Base-by-base conservation (phyloP, 805 yeast species). In the Nakazawaea wickerhamii region DNA sequence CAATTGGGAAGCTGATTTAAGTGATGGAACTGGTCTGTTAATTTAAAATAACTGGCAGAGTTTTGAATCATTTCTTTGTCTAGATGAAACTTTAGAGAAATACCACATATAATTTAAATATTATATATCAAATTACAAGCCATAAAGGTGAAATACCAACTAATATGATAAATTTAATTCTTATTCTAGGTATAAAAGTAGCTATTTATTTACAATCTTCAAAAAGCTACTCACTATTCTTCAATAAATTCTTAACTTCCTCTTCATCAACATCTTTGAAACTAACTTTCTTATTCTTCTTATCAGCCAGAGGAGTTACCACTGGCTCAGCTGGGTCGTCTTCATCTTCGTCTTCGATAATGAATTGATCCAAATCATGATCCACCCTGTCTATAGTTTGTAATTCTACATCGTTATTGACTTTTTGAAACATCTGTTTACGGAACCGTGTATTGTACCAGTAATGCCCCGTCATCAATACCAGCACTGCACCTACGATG, bases 231-330 rank as follows among this genome's bases (percentile, higher is more conserved):
- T 23, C 38, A 9, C 5, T 14, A 10, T 38, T 21, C 13, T 36
- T 30, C 17, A 41, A 21, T 28, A 41, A 41, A n/a, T 41, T 36
- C 15, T 32, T 18, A 11, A 36, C 22, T 17, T 41, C 45, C 14
- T 36, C 37, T 14, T 25, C 40, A 15, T 41, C 33, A 19, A 36
- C 45, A 15, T 36, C 26, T 25, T 41, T 41, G 38, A 26, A 41
- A 10, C 40, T 30, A 13, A 36, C 37, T 25, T 41, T 41, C 17
- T 36, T 36, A 17, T 41, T 41, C 18, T 17, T 23, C 25, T 31
- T 39, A 28, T 38, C n/a, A n/a, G n/a, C n/a, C n/a, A n/a, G n/a
- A n/a, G n/a, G n/a, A n/a, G n/a, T 38, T 26, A 17, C 18, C n/a
- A 14, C 23, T 20, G 9, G 5, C 9, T 37, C 40, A 5, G 6